Base-by-base conservation (phyloP, 2,329 filamentous ascomycete genomes). In the Monilinia laxa region DNA sequence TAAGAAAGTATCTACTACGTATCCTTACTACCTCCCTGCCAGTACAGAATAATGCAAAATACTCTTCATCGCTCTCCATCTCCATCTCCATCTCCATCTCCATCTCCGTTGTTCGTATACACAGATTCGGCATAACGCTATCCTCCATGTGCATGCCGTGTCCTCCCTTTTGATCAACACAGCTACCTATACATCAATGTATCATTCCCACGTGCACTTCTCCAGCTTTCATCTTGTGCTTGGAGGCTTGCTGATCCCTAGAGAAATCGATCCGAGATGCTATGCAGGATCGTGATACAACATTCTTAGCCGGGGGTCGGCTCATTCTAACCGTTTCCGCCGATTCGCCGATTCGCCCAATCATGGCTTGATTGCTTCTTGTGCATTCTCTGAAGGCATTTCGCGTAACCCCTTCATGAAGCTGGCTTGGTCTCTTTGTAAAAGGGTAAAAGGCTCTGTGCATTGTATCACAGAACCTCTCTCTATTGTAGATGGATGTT, bases 321-420 rank as follows among this genome's bases (percentile, higher is more conserved):
- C 51, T 52, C 45, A 51, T 60, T 38, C 23, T 10, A 31, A 60
- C 45, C 45, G 31, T 25, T 18, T 51, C 45, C 45, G 45, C n/a
- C 28, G n/a, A n/a, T n/a, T 28, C 28, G 28, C 28, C 28, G 20
- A 51, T 62, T 20, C 3, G n/a, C 31, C 45, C 54, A 40, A 42
- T 42, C 12, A 16, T 23, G 16, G 16, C 23, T 25, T 40, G 10
- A 2, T 3, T 40, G 38, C 25, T 38, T 38, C 38, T 20, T 31
- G 25, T 49, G 7, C 47, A 59, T 28, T 28, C 14, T 35, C 18
- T 38, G 58, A 38, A 20, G 58, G 45, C n/a, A 51, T 51, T 42
- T 62, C 58, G 58, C 58, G 45, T 52, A 62, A 62, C 58, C 58
- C 58, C 58, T 51, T 62, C 58, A 62, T 60, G 25, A 49, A 10